A percentile compares a stretch with the other conserved stretches of the same genome.
These are phyloP conservation scores for Cercospora janseana DNA, from an alignment of 2,329 filamentous ascomycete species.

Conservation along the genomic window DNA sequence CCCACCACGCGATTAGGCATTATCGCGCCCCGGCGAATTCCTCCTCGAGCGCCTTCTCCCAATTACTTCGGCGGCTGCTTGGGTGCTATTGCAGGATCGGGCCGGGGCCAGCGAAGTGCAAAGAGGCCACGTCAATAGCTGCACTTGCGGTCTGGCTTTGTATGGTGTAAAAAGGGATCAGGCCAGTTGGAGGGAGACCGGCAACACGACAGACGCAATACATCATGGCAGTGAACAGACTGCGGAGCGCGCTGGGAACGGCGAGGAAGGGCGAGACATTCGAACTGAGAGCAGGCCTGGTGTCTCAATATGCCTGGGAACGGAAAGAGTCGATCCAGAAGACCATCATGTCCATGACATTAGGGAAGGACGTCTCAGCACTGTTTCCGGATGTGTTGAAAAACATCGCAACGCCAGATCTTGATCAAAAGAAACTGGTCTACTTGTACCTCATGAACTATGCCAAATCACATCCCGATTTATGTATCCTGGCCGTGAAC, in stretches of 20 bases:
- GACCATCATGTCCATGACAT: conserved; percentile 99
- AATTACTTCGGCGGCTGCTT: background rate
- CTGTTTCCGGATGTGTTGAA: conserved; percentile 97
- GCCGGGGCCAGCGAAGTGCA: conserved; percentile 3
- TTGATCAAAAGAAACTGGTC: conserved; percentile 99
- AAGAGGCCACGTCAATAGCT: conserved; percentile 14
- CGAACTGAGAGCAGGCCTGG: conserved; percentile 89
- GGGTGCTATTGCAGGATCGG: background rate
- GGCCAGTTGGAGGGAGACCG: background rate
- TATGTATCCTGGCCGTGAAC: conserved; percentile 97
- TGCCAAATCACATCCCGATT: conserved; percentile 95
- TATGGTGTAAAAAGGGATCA: conserved; percentile 15
- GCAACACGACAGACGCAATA: conserved; percentile 8
- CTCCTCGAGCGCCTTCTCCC: background rate
- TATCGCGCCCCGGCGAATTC: background rate
- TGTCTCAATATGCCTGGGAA: conserved; percentile 98
- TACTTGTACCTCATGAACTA: conserved; percentile 99
- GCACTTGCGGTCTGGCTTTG: conserved; percentile 16
- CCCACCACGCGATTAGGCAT: background rate
- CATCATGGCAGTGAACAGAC: conserved; percentile 89
- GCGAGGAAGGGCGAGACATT: conserved; percentile 98
- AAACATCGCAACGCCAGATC: conserved; percentile 91
- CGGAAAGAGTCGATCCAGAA: conserved; percentile 98
- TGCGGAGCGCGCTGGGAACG: conserved; percentile 87
- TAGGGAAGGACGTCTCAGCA: conserved; percentile 97